These are phyloP conservation scores for Wilcoxina mikolae DNA, from an alignment of 495 filamentous ascomycete genomes.

Conservation along the genomic window DNA sequence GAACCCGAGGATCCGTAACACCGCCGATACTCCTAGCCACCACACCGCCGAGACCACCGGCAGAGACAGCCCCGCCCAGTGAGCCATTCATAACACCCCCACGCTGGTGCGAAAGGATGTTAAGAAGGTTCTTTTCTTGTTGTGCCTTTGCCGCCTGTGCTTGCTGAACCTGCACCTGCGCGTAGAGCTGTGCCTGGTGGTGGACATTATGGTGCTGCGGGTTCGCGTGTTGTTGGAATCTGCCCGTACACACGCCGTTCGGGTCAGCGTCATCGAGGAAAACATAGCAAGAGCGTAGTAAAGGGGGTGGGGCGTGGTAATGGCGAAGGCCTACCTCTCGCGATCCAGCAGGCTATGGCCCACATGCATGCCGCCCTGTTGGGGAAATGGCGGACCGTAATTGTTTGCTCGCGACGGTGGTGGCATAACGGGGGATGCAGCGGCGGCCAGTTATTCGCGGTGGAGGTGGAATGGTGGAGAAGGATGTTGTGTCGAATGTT, in stretches of 20 bases:
- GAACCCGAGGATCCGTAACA: conserved; percentile 45
- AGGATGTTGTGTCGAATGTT: neutral
- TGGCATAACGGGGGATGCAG: conserved; percentile 14
- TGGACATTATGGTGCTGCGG: conserved; percentile 20
- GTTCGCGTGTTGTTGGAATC: conserved; percentile 19
- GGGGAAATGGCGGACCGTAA: conserved; percentile 26
- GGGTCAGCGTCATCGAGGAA: too few species aligned
- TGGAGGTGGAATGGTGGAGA: conserved; percentile 1
- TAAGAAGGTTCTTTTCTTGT: conserved; percentile 36
- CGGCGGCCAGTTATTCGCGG: neutral
- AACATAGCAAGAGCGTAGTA: too few species aligned
- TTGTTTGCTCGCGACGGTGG: conserved; percentile 25
- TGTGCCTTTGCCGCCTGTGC: conserved; percentile 38
- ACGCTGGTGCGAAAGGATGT: neutral
- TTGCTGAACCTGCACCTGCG: conserved; percentile 8
- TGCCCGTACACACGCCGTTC: neutral
- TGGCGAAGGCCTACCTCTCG: conserved; percentile 16
- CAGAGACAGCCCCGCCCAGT: conserved; percentile 38
- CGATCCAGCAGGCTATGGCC: conserved; percentile 24
- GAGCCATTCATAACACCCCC: conserved; percentile 66
- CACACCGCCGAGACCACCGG: conserved; percentile 4
- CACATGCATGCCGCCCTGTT: conserved; percentile 18
- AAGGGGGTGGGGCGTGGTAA: neutral
- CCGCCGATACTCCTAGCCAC: conserved; percentile 2
- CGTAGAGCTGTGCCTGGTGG: conserved; percentile 13